Base-by-base conservation (phyloP, 495 filamentous ascomycete genomes). In the Pseudotulostoma volvatum region DNA sequence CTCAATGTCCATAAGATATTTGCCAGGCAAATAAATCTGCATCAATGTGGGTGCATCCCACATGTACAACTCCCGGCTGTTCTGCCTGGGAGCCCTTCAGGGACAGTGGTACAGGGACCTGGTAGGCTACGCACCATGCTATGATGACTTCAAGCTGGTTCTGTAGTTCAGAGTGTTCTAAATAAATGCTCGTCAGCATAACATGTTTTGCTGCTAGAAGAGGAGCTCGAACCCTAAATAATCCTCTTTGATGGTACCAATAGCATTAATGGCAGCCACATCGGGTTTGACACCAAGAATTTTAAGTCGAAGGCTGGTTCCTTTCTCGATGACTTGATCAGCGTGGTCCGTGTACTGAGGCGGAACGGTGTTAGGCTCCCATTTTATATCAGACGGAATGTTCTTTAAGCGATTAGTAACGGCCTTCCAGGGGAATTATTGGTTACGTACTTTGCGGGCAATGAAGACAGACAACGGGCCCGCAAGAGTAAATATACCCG, bases 241-340 rank as follows among this genome's bases (percentile, higher is more conserved):
- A 51, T 71, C 84, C 57, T 95, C 90, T 63, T 93, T 93, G 54
- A 97, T 93, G 25, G 82, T 96, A 31, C 85, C 92, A 56, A 96
- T 93, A 21, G 88, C 90, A 66, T 79, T 94, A 71, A 97, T 90
- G 47, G 80, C 77, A 18, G 79, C 84, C 33, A 96, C 82, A 50
- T 95, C 90, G 37, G 77, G 84, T 54, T 93, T 74, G 9, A 86
- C 79, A 47, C 92, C 92, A 36, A 93, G 78, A 35, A 97, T 77
- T 60, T 93, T 93, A 41, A 95, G 75, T 11, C 90, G 81, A 45
- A 97, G 70, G 52, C 93, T 86, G 7, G 88, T 86, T 21, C 84
- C 86, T 31, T 84, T 84, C 57, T 94, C 86, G 50, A 96, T 93
- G 9, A 87, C 80, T 50, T 86, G 84, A 37, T 93, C 92, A 36